Evolutionary conservation across 139 green algal genomes (phyloP).

Genomic region (Picochlorum sp.): DNA sequence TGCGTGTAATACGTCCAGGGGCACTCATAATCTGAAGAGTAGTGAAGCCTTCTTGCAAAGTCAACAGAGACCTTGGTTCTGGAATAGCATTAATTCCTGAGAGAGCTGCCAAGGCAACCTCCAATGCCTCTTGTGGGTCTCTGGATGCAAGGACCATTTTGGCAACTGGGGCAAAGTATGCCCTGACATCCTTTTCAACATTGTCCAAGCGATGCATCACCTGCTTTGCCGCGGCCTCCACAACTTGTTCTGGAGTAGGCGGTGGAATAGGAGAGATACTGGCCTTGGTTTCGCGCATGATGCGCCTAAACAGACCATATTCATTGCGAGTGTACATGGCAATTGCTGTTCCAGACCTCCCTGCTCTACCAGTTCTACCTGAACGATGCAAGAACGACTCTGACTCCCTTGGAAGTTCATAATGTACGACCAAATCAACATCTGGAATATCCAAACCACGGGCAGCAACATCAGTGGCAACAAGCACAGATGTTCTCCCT

Average conservation of each 20-base stretch:
- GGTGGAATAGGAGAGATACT: conserved; percentile 36
- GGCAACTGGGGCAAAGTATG: conserved; percentile 77
- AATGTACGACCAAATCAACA: conserved; percentile 58
- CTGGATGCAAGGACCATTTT: conserved; percentile 51
- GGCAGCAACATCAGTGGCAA: conserved; percentile 95
- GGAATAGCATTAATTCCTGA: conserved; percentile 74
- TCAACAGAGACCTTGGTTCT: conserved; percentile 56
- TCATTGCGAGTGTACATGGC: conserved; percentile 67
- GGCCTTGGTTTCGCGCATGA: conserved; percentile 50
- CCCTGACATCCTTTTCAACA: conserved; percentile 62
- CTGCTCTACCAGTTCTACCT: conserved; percentile 64
- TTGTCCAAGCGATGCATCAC: conserved; percentile 60
- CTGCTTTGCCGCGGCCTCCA: conserved; percentile 45
- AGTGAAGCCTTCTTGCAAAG: conserved; percentile 57
- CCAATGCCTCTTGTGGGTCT: conserved; percentile 36
- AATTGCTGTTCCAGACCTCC: conserved; percentile 64
- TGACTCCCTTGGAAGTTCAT: conserved; percentile 40
- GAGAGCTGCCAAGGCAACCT: conserved; percentile 75
- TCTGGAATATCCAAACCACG: conserved; percentile 88
- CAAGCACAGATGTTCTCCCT: conserved; percentile 58
- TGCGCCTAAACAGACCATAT: conserved; percentile 45
- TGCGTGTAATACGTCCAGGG: conserved; percentile 28
- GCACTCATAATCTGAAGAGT: conserved; percentile 54
- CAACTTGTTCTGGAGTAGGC: conserved; percentile 47
- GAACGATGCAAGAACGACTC: conserved; percentile 48